Base-by-base conservation (phyloP, 2,329 filamentous ascomycete genomes). In the Trichophaea hybrida region DNA sequence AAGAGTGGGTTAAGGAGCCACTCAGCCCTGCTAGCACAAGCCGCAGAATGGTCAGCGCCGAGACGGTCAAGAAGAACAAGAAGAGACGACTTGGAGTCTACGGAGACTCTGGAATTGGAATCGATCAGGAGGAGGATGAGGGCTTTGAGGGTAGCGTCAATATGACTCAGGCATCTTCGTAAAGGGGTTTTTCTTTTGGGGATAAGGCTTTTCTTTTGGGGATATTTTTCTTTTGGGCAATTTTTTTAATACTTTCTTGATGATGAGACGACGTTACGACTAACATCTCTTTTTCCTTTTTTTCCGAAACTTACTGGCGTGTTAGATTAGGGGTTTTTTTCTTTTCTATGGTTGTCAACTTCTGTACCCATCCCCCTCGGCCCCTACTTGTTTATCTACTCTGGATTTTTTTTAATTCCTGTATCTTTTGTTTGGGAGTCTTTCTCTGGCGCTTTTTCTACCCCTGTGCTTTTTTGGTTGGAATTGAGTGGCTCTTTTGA, bases 51-150 rank as follows among this genome's bases (percentile, higher is more conserved):
- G 34, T 61, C 17, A 51, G 50, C 10, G 52, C 43, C 5, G 33
- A 40, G 50, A 60, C 46, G 24, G 52, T n/a, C 12, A 48, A 51
- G 6, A 60, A 53, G 38, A 58, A 49, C 15, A 58, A 52, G 38
- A 62, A 62, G 40, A 61, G 55, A 15, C 64, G 63, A 37, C 56
- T 61, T 34, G 57, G 61, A 31, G 58, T 55, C 51, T 61, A 57
- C 38, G 55, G 55, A 6, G 63, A 65, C 59, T 63, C 60, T 38
- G 63, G 61, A 37, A 59, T 65, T 46, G 63, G 63, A 6, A 55
- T 65, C 15, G 60, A 61, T 7, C 55, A 51, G 10, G 58, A 61
- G 15, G 61, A 61, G 4, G 58, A 61, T 48, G 59, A 65, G 43
- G 55, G 55, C 34, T 44, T 56, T 35, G 55, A 57, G 43, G 55